Conservation (phyloP, 306 rosid genomes). For the Inga oerstediana region DNA sequence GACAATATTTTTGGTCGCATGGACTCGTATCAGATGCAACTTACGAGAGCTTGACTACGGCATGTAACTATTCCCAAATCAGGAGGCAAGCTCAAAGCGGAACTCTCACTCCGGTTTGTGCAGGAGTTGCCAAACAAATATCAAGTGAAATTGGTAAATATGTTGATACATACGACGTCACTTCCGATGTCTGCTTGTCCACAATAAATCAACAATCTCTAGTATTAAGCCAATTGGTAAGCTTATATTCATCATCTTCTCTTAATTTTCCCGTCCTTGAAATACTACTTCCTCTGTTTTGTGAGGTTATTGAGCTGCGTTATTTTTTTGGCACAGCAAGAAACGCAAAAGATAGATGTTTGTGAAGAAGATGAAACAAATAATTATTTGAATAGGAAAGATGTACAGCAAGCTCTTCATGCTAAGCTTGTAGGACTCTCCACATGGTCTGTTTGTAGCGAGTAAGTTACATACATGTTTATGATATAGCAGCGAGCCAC, state of each 20-base stretch:
- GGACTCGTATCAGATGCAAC: constrained; percentile 68
- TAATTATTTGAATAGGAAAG: constrained; percentile 61
- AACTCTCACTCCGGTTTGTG: constrained; percentile 35
- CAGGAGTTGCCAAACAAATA: constrained; percentile 30
- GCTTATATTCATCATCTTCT: neutral
- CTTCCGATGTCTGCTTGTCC: constrained; percentile 55
- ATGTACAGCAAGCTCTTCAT: constrained; percentile 69
- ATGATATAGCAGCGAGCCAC: neutral
- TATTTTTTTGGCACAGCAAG: constrained; percentile 35
- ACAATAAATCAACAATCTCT: constrained; percentile 45
- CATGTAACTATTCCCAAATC: constrained; percentile 60
- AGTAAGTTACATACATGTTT: constrained; percentile 37
- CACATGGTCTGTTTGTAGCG: constrained; percentile 59
- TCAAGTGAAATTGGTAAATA: constrained; percentile 38
- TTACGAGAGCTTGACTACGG: constrained; percentile 37
- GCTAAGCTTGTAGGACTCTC: constrained; percentile 63
- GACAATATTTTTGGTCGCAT: constrained; percentile 67
- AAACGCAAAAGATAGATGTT: constrained; percentile 55
- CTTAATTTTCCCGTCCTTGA: neutral
- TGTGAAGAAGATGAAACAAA: constrained; percentile 62
- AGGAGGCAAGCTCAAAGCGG: constrained; percentile 46
- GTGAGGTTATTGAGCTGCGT: neutral
- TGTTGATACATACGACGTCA: constrained; percentile 45
- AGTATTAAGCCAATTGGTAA: constrained; percentile 46
- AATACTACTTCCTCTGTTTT: neutral